Base-by-base conservation (phyloP, 106 monocot genomes). In the Dioscorea zingiberensis region DNA sequence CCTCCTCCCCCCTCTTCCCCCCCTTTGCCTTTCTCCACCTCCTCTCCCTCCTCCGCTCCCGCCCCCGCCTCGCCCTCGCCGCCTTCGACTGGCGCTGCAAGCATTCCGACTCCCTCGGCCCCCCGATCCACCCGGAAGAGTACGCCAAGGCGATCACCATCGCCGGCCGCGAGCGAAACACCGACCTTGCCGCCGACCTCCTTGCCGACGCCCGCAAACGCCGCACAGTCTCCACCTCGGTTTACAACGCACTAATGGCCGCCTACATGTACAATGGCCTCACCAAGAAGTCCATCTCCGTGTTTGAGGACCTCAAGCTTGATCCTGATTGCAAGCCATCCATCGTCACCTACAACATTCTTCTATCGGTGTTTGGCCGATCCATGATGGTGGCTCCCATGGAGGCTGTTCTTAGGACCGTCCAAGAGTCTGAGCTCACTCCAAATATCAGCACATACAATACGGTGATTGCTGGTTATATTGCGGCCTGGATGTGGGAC, bases 401-500 rank as follows among this genome's bases (percentile, higher is more conserved):
- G 79, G 94, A 94, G 72, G 76, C 74, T 21, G 64, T 77, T 1
- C 77, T 89, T 21, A 45, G 21, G 2, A 65, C 59, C 18, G 58
- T 86, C 13, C 57, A 82, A 38, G 72, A 77, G 13, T 64, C 84
- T 28, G 72, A 71, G 10, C 55, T 89, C 9, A 26, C 49, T 1
- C 81, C 72, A 0, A 82, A 55, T 5, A 18, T 86, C 14, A 67
- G 28, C 25, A 94, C 94, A 11, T 87, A 89, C 49, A 94, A 94
- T 47, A 82, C 78, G 0, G 57, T 86, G 17, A 94, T 94, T 22
- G 69, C 86, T 18, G 89, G 73, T 16, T 94, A 94, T 53, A 47
- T 90, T 17, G 86, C 89, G 3, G 94, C 86, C 7, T 89, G 85
- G 80, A 86, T 69, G 78, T 90, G 89, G 89, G 94, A 90, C 26